phyloP scores from a whole-genome alignment of 2,329 filamentous ascomycete genomes.

The Pyrenochaeta sp. region DNA sequence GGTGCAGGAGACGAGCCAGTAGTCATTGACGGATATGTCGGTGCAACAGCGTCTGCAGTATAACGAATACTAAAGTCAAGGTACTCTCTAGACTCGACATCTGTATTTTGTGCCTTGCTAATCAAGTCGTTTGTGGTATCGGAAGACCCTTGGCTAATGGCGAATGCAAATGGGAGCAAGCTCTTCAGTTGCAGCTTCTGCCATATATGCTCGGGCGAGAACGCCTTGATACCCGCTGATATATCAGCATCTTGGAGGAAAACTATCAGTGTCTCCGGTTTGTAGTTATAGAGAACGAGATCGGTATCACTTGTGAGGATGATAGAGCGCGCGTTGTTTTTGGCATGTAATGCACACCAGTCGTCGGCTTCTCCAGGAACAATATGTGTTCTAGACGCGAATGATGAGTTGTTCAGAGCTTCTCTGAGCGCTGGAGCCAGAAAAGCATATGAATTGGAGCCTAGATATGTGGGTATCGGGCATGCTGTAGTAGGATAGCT shows the following conservation, averaged over 20 bases:
- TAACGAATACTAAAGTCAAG: slow-evolving; percentile 44
- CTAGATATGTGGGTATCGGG: slow-evolving; percentile 38
- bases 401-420: slow-evolving; percentile 60
- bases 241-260: slow-evolving; percentile 72
- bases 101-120: slow-evolving; percentile 28
- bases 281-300: slow-evolving; percentile 77
- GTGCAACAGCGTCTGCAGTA: slow-evolving; percentile 6
- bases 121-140: slow-evolving; percentile 39
- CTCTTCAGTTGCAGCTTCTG: slow-evolving; percentile 54
- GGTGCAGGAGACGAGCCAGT: slow-evolving; percentile 7
- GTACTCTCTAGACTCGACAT: slow-evolving; percentile 30
- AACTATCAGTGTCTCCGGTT: slow-evolving; percentile 66
- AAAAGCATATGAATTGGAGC: slow-evolving; percentile 67
- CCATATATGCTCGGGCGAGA: slow-evolving; percentile 56
- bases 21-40: slow-evolving; percentile 9
- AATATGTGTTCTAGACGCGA: slow-evolving; percentile 60
- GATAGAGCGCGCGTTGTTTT: slow-evolving; percentile 65
- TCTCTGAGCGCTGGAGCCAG: slow-evolving; percentile 82
- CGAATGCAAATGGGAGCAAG: slow-evolving; percentile 52
- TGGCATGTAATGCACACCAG: slow-evolving; percentile 75
- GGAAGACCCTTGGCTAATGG: slow-evolving; percentile 45
- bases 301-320: slow-evolving; percentile 88
- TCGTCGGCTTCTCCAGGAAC: slow-evolving; percentile 86
- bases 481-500: slow-evolving; percentile 33
- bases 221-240: slow-evolving; percentile 45